A percentile compares a stretch with the other conserved stretches of the same genome.
These are phyloP conservation scores for Phytopythium boreale DNA, from an alignment of 352 stramenopile genomes.

Conservation along the genomic window DNA sequence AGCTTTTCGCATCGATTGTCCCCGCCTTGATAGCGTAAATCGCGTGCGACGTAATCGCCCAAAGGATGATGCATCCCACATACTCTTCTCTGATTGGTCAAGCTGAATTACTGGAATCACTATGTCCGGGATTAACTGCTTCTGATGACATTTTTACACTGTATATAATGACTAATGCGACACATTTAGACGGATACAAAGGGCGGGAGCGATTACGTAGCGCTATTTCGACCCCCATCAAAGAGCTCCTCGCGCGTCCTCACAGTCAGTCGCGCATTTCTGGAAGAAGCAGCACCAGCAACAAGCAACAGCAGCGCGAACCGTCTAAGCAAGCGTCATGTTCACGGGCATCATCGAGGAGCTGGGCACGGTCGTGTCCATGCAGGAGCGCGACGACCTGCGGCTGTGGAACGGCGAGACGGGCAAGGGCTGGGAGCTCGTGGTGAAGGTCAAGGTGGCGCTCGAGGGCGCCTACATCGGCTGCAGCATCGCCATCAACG, in stretches of 20 bases:
- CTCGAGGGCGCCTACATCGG: constrained; percentile 86
- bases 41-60: neutral
- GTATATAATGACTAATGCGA: neutral
- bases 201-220: neutral
- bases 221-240: no score
- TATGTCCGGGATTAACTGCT: neutral
- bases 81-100: neutral
- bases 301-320: no score
- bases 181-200: neutral
- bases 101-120: neutral
- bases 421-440: constrained; percentile 89
- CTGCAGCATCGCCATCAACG: constrained; percentile 97
- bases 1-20: neutral
- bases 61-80: neutral
- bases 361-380: constrained; percentile 93
- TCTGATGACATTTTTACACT: neutral
- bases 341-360: constrained; percentile 99
- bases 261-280: neutral
- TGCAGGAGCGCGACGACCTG: constrained; percentile 91
- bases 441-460: constrained; percentile 74
- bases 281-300: neutral
- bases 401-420: constrained; percentile 94
- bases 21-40: neutral
- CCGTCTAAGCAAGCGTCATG: constrained; percentile 62
- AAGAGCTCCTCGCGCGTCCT: neutral